A percentile compares a stretch with the other conserved stretches of the same genome.
Conservation (phyloP, 2,329 filamentous ascomycete genomes). For the Xylariales sp. region DNA sequence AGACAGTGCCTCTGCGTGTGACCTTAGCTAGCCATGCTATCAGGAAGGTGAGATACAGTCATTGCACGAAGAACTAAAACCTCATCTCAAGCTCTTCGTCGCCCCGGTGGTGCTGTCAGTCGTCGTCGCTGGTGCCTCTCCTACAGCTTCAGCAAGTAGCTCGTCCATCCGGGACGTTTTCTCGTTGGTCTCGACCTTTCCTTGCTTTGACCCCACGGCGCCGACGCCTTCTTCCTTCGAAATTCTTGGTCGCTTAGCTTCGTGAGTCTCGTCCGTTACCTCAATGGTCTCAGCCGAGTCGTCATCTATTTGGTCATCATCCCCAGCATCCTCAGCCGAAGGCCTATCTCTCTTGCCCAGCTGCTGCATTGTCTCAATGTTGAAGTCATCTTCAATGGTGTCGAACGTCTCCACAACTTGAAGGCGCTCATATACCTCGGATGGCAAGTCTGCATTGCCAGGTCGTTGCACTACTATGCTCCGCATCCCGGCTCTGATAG, state of each 20-base stretch:
- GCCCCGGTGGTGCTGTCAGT: not conserved
- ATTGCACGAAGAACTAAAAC: too few species aligned
- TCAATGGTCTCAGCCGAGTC: not conserved
- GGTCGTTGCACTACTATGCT: constrained; percentile 60
- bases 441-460: constrained; percentile 62
- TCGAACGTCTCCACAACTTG: constrained; percentile 25
- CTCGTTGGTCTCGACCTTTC: not conserved
- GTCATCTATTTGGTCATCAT: not conserved
- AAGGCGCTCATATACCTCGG: constrained; percentile 35
- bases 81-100: not conserved
- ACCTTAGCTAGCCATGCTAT: too few species aligned
- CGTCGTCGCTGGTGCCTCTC: constrained; percentile 1
- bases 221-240: not conserved
- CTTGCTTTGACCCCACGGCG: not conserved
- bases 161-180: constrained; percentile 4
- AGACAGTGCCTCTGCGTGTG: too few species aligned
- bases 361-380: constrained; percentile 13
- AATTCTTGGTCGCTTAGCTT: constrained; percentile 4
- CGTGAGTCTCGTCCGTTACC: not conserved
- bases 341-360: constrained; percentile 12
- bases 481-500: constrained; percentile 57
- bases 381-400: constrained; percentile 19
- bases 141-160: constrained; percentile 6
- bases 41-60: too few species aligned
- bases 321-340: constrained; percentile 3